Evolutionary conservation across 2,329 filamentous ascomycete species (phyloP).

Genomic region (Sporothrix protearum): DNA sequence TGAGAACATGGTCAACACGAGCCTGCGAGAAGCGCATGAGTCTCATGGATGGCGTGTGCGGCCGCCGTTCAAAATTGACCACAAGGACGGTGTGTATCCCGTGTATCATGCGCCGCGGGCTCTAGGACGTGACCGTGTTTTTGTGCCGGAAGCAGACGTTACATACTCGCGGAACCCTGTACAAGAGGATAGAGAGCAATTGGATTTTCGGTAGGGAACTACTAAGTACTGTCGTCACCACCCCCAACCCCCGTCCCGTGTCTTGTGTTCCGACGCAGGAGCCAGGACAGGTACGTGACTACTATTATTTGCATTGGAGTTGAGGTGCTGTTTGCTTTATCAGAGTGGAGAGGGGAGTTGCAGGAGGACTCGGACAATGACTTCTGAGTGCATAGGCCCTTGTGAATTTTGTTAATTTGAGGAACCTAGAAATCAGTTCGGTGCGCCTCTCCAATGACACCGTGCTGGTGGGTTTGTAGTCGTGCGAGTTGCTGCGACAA

Average conservation of each 20-base stretch:
- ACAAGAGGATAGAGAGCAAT: conserved; percentile 5
- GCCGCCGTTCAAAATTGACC: conserved; percentile 14
- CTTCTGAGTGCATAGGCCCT: no score
- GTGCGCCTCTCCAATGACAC: no score
- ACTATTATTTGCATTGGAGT: no score
- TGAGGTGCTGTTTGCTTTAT: no score
- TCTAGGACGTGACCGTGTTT: neutral
- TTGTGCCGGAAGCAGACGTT: conserved; percentile 15
- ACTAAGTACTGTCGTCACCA: neutral
- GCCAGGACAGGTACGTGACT: neutral
- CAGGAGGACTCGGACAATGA: no score
- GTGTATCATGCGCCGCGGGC: conserved; percentile 12
- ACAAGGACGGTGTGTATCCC: conserved; percentile 17
- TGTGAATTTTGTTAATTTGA: no score
- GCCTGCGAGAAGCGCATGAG: conserved; percentile 10
- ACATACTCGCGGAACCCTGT: conserved; percentile 15
- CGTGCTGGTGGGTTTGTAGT: neutral
- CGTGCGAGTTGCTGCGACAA: neutral
- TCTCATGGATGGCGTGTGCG: conserved; percentile 8
- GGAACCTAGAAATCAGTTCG: no score
- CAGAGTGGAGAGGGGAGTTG: no score
- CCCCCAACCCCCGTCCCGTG: neutral
- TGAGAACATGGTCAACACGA: conserved; percentile 17
- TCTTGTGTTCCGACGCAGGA: neutral
- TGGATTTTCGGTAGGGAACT: conserved; percentile 10